Evolutionary conservation across 2,329 filamentous ascomycete genomes (phyloP), one percentile per base, ranked within the genome.

Genomic region (Arthrinium phaeospermum): DNA sequence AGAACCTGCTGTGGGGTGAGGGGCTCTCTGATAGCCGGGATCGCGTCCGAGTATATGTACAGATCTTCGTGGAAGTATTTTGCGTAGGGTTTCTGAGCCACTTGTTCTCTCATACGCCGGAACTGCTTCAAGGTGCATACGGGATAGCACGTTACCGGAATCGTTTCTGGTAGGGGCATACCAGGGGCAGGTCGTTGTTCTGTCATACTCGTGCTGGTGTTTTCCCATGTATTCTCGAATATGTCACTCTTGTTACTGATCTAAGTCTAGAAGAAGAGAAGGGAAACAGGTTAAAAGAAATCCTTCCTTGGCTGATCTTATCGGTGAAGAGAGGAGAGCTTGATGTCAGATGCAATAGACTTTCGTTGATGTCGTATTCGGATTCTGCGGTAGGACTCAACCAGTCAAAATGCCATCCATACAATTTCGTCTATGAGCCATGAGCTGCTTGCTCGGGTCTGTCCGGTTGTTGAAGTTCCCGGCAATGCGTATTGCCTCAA

Each of bases 141-240:
- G 10, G 74, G 74, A n/a, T 73, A 75, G 67, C 70, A 72, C 10
- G 74, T 75, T 45, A 73, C 70, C 6, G 72, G 73, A 37, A 73
- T 41, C 30, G 37, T 61, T 6, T 37, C 53, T 8, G 30, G 30
- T 7, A 61, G 30, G 16, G 53, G 16, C 53, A 34, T 3, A 22
- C 22, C 53, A 37, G 53, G 53, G 30, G 53, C 22, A 37, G 30
- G 8, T 12, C n/a, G 53, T 37, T 3, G 16, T 22, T 22, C 53
- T 19, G 30, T 12, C 53, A 61, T 61, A 37, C 22, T 37, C 7
- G 30, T 37, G 24, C 27, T 57, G 6, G 51, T 53, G 24, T 53
- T 16, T 30, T 13, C 5, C 14, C 24, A 24, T 27, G 8, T 49
- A 10, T 12, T n/a, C 46, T n/a, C 46, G 7, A 49, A 12, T n/a